These are phyloP conservation scores for Citropsis articulata DNA, from an alignment of 345 rosid genomes.

Conservation along the genomic window DNA sequence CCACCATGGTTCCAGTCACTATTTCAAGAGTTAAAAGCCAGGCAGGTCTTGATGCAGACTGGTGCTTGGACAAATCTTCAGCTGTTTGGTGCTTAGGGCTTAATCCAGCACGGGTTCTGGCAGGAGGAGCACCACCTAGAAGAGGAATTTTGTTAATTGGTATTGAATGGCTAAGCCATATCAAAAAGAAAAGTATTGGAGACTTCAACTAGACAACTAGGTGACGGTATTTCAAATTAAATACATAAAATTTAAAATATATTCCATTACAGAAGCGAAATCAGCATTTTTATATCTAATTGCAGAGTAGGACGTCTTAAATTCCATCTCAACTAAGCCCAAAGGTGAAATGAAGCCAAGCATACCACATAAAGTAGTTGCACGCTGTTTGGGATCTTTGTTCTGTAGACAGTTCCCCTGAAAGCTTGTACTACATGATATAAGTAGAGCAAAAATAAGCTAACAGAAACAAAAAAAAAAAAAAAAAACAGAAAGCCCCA, in stretches of 20 bases:
- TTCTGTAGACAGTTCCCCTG: constrained; percentile 83
- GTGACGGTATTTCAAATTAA: neutral
- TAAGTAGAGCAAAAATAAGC: constrained; percentile 1
- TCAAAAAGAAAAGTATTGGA: neutral
- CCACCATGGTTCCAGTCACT: constrained; percentile 79
- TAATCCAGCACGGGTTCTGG: constrained; percentile 39
- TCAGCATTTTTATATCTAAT: neutral
- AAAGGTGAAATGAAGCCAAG: constrained; percentile 13
- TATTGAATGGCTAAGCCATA: neutral
- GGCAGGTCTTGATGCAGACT: constrained; percentile 53
- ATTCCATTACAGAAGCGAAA: neutral
- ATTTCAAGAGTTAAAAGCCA: constrained; percentile 89
- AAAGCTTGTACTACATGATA: constrained; percentile 64
- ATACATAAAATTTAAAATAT: neutral
- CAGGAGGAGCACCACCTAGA: constrained; percentile 46
- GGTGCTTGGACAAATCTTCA: constrained; percentile 49
- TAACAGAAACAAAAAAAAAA: neutral
- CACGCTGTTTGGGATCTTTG: constrained; percentile 67
- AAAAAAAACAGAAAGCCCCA: neutral
- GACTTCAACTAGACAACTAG: neutral
- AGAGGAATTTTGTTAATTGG: constrained; percentile 16
- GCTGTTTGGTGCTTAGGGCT: constrained; percentile 44
- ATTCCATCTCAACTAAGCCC: neutral
- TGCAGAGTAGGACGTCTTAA: neutral
- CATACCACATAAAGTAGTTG: constrained; percentile 66